phyloP scores from a whole-genome alignment of 1,284 basidiomycete genomes.

The Microbotryum lychnidis-dioicae region DNA sequence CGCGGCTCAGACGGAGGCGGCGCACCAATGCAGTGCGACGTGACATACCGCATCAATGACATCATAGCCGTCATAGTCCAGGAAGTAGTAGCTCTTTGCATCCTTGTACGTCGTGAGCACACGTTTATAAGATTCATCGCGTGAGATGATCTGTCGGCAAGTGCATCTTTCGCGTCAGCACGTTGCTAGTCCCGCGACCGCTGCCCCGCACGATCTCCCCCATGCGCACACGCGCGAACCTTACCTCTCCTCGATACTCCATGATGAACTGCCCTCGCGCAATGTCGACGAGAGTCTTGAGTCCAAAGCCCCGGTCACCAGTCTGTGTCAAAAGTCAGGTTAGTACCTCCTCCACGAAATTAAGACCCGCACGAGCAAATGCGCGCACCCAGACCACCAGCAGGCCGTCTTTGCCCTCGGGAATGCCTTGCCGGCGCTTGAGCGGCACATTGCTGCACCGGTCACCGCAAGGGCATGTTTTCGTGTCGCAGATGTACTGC shows the following conservation, averaged over 20 bases:
- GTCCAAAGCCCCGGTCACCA: conserved; percentile 44
- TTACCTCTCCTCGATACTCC: conserved; percentile 45
- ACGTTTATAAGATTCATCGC: conserved; percentile 33
- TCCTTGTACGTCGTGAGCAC: conserved; percentile 32
- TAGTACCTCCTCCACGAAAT: neutral
- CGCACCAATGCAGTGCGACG: neutral
- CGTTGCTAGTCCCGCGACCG: too few relatives aligned
- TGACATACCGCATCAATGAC: conserved; percentile 44
- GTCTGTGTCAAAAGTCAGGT: conserved; percentile 34
- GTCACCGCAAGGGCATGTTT: conserved; percentile 43
- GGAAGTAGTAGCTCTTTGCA: conserved; percentile 42
- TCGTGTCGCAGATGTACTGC: conserved; percentile 44
- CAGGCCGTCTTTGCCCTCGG: conserved; percentile 33
- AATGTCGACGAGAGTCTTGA: conserved; percentile 42
- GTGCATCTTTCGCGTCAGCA: neutral
- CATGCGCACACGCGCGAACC: conserved; percentile 3
- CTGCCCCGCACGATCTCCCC: neutral
- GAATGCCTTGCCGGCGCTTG: conserved; percentile 38
- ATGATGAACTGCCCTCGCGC: conserved; percentile 44
- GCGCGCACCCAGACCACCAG: conserved; percentile 26
- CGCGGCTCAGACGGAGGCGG: too few relatives aligned
- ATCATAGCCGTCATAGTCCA: conserved; percentile 45
- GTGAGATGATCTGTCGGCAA: conserved; percentile 28
- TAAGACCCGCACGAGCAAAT: neutral
- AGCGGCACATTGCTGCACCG: conserved; percentile 31